Evolutionary conservation across 139 green algal species (phyloP).

Genomic region (Astrephomene gubernaculifera): DNA sequence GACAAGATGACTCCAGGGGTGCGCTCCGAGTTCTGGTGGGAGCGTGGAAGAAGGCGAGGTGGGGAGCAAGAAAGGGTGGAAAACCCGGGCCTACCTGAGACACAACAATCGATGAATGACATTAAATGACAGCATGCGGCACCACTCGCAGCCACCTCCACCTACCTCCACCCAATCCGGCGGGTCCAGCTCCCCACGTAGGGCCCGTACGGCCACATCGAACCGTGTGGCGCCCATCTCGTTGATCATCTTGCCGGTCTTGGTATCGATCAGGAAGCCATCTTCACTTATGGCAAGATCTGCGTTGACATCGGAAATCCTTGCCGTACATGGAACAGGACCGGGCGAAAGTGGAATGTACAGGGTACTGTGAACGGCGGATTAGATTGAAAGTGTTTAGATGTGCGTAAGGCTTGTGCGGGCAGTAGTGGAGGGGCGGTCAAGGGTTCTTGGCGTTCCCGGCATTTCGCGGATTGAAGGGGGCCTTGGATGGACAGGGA

Average conservation of each 20-base stretch:
- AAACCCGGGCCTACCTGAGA: not conserved
- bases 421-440: no score
- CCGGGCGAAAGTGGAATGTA: no score
- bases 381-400: no score
- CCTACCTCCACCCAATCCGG: slow-evolving; percentile 55
- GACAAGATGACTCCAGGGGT: slow-evolving; percentile 60
- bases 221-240: slow-evolving; percentile 78
- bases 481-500: no score
- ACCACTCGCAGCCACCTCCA: not conserved
- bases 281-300: slow-evolving; percentile 53
- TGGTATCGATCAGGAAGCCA: slow-evolving; percentile 56
- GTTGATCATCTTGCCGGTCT: slow-evolving; percentile 67
- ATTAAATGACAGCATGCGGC: no score
- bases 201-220: slow-evolving; percentile 60
- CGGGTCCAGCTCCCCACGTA: slow-evolving; percentile 74
- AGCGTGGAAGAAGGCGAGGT: not conserved
- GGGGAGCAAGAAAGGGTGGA: not conserved
- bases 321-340: no score
- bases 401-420: no score
- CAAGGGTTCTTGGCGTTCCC: no score
- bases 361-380: no score
- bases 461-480: no score
- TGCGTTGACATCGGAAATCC: no score
- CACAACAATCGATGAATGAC: no score
- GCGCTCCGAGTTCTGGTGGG: slow-evolving; percentile 67